Conservation (phyloP, 768 basidiomycete species). For the Serendipita sp. region DNA sequence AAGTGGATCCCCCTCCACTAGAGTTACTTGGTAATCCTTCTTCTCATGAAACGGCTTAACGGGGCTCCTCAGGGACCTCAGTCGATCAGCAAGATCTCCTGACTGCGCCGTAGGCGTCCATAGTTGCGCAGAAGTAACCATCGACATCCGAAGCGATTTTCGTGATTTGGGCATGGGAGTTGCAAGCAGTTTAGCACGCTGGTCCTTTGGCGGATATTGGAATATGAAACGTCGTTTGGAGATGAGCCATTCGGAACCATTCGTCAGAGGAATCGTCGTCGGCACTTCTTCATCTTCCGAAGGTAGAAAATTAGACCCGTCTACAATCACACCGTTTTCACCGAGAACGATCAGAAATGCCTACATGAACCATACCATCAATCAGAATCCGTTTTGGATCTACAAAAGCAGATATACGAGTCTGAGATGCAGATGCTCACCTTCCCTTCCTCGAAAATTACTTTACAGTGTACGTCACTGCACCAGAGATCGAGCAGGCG, state of each 20-base stretch:
- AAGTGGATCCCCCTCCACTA: not conserved
- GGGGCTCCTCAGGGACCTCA: not conserved
- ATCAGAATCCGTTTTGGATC: not conserved
- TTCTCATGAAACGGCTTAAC: not conserved
- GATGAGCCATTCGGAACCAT: slow-evolving; percentile 50
- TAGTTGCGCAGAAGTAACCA: slow-evolving; percentile 60
- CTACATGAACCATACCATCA: slow-evolving; percentile 19
- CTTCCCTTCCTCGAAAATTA: slow-evolving; percentile 51
- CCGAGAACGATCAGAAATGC: slow-evolving; percentile 55
- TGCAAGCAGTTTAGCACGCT: slow-evolving; percentile 33
- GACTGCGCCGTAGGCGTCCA: slow-evolving; percentile 32
- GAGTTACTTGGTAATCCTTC: not conserved
- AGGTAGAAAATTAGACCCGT: slow-evolving; percentile 47
- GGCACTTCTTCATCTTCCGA: slow-evolving; percentile 19
- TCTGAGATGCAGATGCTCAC: slow-evolving; percentile 19
- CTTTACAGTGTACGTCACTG: slow-evolving; percentile 45
- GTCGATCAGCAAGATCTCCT: not conserved
- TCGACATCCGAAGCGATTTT: slow-evolving; percentile 46
- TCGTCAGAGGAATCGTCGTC: slow-evolving; percentile 45
- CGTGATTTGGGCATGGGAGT: slow-evolving; percentile 16
- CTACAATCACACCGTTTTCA: slow-evolving; percentile 36
- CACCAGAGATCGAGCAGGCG: slow-evolving; percentile 53
- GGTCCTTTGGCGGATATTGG: slow-evolving; percentile 56
- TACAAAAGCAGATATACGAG: not conserved
- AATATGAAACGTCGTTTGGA: slow-evolving; percentile 56